Evolutionary conservation across 805 yeast genomes (phyloP), one percentile per base, ranked within the genome.

Genomic region (Lachancea sp.): DNA sequence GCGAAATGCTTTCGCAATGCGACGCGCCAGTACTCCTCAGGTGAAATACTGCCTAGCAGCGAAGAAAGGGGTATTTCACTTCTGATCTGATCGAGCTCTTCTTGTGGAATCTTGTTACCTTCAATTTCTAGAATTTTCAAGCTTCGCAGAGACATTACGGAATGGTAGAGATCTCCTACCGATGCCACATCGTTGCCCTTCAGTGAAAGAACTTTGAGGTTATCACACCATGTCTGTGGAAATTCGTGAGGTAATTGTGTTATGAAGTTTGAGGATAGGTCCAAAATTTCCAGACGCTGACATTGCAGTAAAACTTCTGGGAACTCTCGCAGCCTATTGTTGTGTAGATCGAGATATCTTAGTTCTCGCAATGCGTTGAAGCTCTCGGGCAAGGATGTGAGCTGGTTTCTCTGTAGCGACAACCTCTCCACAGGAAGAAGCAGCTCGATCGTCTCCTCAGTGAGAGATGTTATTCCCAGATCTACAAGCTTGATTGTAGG

Each of bases 261-360:
- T 21, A 84, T 60, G 19, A 56, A 58, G 55, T 84, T 84, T 26
- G 66, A 60, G 16, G 87, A 77, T 16, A 83, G 56, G 58, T 84
- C 90, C 30, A 84, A 59, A 38, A 78, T 77, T 51, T 81, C 89
- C 40, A 84, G 61, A 6, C 68, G 65, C 9, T 57, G 51, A 48
- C 67, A 56, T 26, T 57, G 56, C 19, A 57, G 43, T 43, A 75
- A 50, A 5, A 68, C 54, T 1, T 61, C 56, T 0, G 94, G 88
- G 33, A 84, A 69, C 34, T 62, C 67, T 2, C 65, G 48, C 38
- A 85, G 68, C 33, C 63, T 55, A 56, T 85, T 85, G 43, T 69
- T 66, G 54, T 83, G 83, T 34, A 85, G 60, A 56, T 84, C 90
- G 42, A 85, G 61, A 46, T 78, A 80, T 40, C 75, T 66, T 38